Evolutionary conservation across 805 yeast genomes (phyloP).

Genomic region (Metschnikowia santaceciliae): DNA sequence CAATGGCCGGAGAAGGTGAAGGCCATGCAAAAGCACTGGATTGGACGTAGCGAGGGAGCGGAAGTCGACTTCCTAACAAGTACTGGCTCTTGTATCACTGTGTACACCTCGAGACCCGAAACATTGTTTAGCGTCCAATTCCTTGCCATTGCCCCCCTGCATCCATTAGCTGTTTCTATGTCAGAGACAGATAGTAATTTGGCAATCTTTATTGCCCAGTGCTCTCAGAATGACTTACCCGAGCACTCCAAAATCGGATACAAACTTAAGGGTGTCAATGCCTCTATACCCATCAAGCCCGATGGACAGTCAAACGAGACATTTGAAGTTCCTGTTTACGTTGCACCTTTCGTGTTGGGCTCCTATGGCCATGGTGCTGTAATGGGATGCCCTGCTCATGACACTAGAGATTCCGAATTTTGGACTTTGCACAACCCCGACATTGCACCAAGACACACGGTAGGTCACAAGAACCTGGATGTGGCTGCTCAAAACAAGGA

Average conservation of each 20-base stretch:
- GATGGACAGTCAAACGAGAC: conserved; percentile 13
- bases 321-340: conserved; percentile 65
- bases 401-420: conserved; percentile 74
- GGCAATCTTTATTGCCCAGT: conserved; percentile 43
- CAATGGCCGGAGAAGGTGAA: conserved; percentile 90
- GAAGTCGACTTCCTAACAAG: conserved; percentile 51
- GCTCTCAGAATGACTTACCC: conserved; percentile 41
- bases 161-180: conserved; percentile 49
- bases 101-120: conserved; percentile 88
- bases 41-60: conserved; percentile 82
- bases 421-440: conserved; percentile 64
- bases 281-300: conserved; percentile 56
- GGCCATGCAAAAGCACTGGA: conserved; percentile 91
- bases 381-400: conserved; percentile 98
- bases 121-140: conserved; percentile 82
- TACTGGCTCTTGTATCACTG: conserved; percentile 32
- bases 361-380: conserved; percentile 90
- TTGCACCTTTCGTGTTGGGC: conserved; percentile 85
- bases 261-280: conserved; percentile 40
- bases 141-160: conserved; percentile 71
- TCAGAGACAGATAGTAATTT: conserved; percentile 41
- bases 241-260: conserved; percentile 50
- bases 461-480: conserved; percentile 36
- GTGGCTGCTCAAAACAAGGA: conserved; percentile 12
- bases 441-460: conserved; percentile 37